Percentiles rank a stretch among this genome's conserved stretches.
Evolutionary conservation across 768 basidiomycete genomes (phyloP).

Genomic region (Agaricus blazei): DNA sequence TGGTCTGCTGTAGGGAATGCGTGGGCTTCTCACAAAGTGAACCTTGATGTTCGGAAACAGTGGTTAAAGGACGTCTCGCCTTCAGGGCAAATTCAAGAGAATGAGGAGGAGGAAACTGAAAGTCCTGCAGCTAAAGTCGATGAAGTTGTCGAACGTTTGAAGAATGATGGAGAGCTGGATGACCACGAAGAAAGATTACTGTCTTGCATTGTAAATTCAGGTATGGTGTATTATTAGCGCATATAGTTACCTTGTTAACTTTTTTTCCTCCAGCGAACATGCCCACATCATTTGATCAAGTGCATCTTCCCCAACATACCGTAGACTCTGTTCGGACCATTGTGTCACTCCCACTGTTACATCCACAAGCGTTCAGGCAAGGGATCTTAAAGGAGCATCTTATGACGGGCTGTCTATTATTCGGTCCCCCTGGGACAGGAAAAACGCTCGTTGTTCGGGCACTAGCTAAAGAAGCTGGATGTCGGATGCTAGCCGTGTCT

Average conservation of each 20-base stretch:
- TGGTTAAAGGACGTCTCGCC: constrained; percentile 51
- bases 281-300: constrained; percentile 81
- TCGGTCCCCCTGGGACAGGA: constrained; percentile 88
- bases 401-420: constrained; percentile 87
- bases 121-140: constrained; percentile 42
- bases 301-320: constrained; percentile 83
- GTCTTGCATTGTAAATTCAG: constrained; percentile 81
- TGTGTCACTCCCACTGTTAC: constrained; percentile 82
- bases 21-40: constrained; percentile 54
- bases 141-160: constrained; percentile 73
- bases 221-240: constrained; percentile 30
- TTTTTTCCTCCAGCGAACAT: constrained; percentile 41
- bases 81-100: constrained; percentile 15
- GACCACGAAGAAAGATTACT: constrained; percentile 77
- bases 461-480: constrained; percentile 89
- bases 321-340: constrained; percentile 91
- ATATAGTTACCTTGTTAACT: neutral
- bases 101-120: constrained; percentile 27
- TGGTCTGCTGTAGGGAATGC: constrained; percentile 66
- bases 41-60: constrained; percentile 46
- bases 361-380: constrained; percentile 81
- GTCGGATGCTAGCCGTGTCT: constrained; percentile 85
- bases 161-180: constrained; percentile 71
- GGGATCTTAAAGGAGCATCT: constrained; percentile 90
- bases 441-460: constrained; percentile 89